Conservation (phyloP, 2,329 filamentous ascomycete genomes). For the Capronia americana region DNA sequence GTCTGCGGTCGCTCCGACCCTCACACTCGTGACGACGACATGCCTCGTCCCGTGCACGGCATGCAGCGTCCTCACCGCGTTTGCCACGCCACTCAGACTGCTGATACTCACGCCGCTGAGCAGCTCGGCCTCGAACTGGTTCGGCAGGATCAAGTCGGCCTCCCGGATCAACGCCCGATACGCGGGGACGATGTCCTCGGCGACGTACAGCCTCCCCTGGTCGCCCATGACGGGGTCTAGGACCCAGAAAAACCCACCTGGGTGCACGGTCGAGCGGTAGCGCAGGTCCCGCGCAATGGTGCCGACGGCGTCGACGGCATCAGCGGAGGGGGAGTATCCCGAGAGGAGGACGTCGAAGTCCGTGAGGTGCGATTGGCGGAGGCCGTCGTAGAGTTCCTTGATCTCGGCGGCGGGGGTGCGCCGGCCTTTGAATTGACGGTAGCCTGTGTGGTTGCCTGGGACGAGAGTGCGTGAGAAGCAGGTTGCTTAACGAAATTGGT, state of each 20-base stretch:
- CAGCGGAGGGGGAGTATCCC: slow-evolving; percentile 89
- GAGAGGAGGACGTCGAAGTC: slow-evolving; percentile 94
- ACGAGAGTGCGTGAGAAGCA: neutral
- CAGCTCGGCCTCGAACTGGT: slow-evolving; percentile 96
- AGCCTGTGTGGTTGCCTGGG: slow-evolving; percentile 94
- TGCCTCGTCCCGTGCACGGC: slow-evolving; percentile 78
- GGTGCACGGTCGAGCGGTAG: slow-evolving; percentile 44
- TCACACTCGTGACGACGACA: slow-evolving; percentile 87
- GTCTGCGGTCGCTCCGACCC: slow-evolving; percentile 6
- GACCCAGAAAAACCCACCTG: slow-evolving; percentile 57
- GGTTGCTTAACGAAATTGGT: neutral
- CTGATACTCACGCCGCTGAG: slow-evolving; percentile 44
- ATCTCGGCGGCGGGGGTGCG: slow-evolving; percentile 83
- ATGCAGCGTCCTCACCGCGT: slow-evolving; percentile 57
- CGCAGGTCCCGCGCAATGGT: slow-evolving; percentile 82
- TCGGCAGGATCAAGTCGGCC: slow-evolving; percentile 91
- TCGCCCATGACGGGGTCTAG: slow-evolving; percentile 99
- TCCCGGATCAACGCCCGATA: slow-evolving; percentile 80
- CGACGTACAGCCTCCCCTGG: slow-evolving; percentile 88
- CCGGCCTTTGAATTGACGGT: slow-evolving; percentile 85
- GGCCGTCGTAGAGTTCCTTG: slow-evolving; percentile 78
- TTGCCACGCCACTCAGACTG: slow-evolving; percentile 32
- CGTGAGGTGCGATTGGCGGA: slow-evolving; percentile 82
- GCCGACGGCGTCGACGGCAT: slow-evolving; percentile 82
- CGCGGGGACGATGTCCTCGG: slow-evolving; percentile 86